These are phyloP conservation scores for Aureobasidium sp. DNA, from an alignment of 2,329 filamentous ascomycete species.

Conservation along the genomic window DNA sequence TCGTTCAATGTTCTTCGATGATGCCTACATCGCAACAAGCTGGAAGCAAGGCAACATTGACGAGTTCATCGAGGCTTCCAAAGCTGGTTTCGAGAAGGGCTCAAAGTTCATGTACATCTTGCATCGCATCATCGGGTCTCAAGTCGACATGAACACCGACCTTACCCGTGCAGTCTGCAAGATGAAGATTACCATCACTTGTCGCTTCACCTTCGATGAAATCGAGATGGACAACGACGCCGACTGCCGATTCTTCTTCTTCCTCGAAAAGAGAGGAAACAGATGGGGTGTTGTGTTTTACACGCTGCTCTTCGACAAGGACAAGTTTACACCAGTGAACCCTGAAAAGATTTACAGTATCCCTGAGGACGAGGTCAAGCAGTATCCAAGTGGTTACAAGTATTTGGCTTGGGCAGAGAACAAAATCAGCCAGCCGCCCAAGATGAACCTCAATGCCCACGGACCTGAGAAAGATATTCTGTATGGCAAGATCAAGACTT, in stretches of 20 bases:
- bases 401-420: conserved; percentile 19
- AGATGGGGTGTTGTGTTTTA: conserved; percentile 18
- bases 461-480: conserved; percentile 18
- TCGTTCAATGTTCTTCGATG: conserved; percentile 15
- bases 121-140: conserved; percentile 19
- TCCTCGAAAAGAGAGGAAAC: conserved; percentile 17
- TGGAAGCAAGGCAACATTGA: conserved; percentile 18
- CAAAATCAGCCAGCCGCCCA: conserved; percentile 16
- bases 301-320: conserved; percentile 32
- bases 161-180: conserved; percentile 18
- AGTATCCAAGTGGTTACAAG: conserved; percentile 19
- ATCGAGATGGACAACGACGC: conserved; percentile 21
- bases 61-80: conserved; percentile 17
- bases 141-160: conserved; percentile 17
- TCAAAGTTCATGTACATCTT: conserved; percentile 18
- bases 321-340: conserved; percentile 24
- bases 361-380: conserved; percentile 17
- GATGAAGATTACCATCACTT: conserved; percentile 21
- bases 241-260: conserved; percentile 19
- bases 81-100: conserved; percentile 14
- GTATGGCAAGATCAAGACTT: conserved; percentile 18
- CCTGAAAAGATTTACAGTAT: conserved; percentile 17
- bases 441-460: conserved; percentile 18
- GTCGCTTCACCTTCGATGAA: conserved; percentile 19
- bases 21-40: conserved; percentile 16